Evolutionary conservation across 139 green algal species (phyloP).

Genomic region (Chlorella sp.): DNA sequence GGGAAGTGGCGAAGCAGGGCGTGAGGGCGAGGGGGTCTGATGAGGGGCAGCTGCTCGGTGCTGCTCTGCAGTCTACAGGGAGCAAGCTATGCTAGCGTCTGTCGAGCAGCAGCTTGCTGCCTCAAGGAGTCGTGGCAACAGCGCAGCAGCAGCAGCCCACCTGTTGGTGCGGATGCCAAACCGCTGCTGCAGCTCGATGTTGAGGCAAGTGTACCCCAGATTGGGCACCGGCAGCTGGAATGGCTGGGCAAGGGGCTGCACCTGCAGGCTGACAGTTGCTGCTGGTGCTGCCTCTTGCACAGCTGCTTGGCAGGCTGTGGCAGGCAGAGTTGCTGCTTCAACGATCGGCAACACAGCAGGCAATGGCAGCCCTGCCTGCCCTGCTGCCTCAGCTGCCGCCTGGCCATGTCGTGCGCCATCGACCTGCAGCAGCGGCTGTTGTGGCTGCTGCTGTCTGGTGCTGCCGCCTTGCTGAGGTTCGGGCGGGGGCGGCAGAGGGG

Average conservation of each 20-base stretch:
- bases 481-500: background rate
- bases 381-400: background rate
- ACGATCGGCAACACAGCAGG: background rate
- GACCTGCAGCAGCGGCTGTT: background rate
- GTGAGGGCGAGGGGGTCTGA: no score
- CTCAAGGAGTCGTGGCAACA: background rate
- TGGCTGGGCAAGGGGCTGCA: background rate
- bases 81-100: no score
- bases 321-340: background rate
- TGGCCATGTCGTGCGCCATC: background rate
- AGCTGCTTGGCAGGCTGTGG: background rate
- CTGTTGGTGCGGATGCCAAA: slow-evolving; percentile 63
- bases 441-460: background rate
- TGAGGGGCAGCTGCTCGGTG: no score
- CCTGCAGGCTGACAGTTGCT: background rate
- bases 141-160: background rate
- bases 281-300: background rate
- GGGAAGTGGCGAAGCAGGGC: background rate
- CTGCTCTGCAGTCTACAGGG: no score
- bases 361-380: background rate
- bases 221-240: slow-evolving; percentile 57
- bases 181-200: slow-evolving; percentile 54
- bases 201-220: slow-evolving; percentile 79
- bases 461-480: background rate
- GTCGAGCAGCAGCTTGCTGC: no score